A percentile compares a stretch with the other conserved stretches of the same genome.
Conservation (phyloP, 768 basidiomycete species). For the Suillus alpinus region DNA sequence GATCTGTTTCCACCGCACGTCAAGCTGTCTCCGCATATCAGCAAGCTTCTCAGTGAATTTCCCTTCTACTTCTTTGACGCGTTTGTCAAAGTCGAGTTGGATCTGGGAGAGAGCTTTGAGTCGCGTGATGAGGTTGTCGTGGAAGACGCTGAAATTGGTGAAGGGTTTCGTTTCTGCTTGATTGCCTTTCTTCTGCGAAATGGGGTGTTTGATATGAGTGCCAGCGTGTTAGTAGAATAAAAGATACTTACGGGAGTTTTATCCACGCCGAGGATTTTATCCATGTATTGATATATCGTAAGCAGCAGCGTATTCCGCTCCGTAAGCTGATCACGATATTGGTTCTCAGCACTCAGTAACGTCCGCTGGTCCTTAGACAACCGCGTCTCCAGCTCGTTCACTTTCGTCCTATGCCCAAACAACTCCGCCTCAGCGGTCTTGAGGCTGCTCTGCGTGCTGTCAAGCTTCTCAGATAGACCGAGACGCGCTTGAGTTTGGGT, state of each 20-base stretch:
- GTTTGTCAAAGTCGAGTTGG: conserved; percentile 82
- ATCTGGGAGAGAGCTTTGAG: conserved; percentile 84
- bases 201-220: neutral
- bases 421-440: conserved; percentile 71
- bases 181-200: conserved; percentile 65
- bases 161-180: conserved; percentile 88
- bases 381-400: conserved; percentile 74
- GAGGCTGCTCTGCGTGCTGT: conserved; percentile 57
- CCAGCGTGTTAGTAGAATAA: neutral
- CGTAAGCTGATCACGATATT: conserved; percentile 88
- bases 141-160: conserved; percentile 91
- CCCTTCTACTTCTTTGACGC: conserved; percentile 74
- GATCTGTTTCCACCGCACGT: conserved; percentile 85
- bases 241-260: conserved; percentile 69
- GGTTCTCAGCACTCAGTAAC: conserved; percentile 65
- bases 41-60: conserved; percentile 69
- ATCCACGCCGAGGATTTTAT: conserved; percentile 88
- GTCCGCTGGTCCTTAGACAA: conserved; percentile 80
- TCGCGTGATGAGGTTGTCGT: conserved; percentile 88
- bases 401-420: conserved; percentile 52
- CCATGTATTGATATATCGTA: conserved; percentile 93
- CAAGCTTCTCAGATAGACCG: conserved; percentile 89
- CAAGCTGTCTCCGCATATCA: conserved; percentile 84
- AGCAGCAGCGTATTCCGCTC: conserved; percentile 90
- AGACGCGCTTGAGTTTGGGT: conserved; percentile 85